phyloP scores from a whole-genome alignment of 768 basidiomycete genomes.

The Crepidotus variabilis region DNA sequence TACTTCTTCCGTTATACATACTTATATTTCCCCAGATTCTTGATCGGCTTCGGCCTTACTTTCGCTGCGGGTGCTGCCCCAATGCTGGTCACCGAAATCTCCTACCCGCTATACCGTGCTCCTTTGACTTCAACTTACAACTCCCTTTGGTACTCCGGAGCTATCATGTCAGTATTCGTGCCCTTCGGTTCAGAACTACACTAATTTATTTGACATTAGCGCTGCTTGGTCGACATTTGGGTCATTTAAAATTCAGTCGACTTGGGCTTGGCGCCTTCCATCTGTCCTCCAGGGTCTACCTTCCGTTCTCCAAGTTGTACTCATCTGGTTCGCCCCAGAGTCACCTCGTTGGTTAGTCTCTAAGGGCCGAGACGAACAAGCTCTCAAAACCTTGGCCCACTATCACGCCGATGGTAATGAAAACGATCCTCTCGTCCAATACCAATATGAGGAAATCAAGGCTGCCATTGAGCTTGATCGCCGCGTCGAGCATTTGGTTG shows the following conservation, averaged over 20 bases:
- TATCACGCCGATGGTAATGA: slow-evolving; percentile 79
- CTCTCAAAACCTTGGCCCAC: slow-evolving; percentile 67
- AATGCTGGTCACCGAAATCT: slow-evolving; percentile 80
- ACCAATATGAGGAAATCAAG: slow-evolving; percentile 81
- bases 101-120: slow-evolving; percentile 80
- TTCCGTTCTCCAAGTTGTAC: slow-evolving; percentile 57
- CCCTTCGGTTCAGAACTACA: not conserved
- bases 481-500: slow-evolving; percentile 52
- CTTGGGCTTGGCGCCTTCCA: slow-evolving; percentile 84
- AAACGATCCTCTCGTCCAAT: slow-evolving; percentile 62
- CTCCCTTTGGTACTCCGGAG: slow-evolving; percentile 83
- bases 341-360: slow-evolving; percentile 81
- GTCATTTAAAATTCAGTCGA: slow-evolving; percentile 62
- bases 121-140: slow-evolving; percentile 77
- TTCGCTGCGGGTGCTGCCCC: slow-evolving; percentile 78
- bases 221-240: slow-evolving; percentile 88
- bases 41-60: slow-evolving; percentile 74
- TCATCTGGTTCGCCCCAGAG: slow-evolving; percentile 75
- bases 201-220: slow-evolving; percentile 22
- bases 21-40: slow-evolving; percentile 29
- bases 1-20: slow-evolving; percentile 19
- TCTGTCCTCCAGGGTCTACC: slow-evolving; percentile 70
- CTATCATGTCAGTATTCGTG: slow-evolving; percentile 54
- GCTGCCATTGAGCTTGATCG: slow-evolving; percentile 70
- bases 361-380: slow-evolving; percentile 70